These are phyloP conservation scores for Lachnum nothofagi DNA, from an alignment of 2,329 filamentous ascomycete species.

Conservation along the genomic window DNA sequence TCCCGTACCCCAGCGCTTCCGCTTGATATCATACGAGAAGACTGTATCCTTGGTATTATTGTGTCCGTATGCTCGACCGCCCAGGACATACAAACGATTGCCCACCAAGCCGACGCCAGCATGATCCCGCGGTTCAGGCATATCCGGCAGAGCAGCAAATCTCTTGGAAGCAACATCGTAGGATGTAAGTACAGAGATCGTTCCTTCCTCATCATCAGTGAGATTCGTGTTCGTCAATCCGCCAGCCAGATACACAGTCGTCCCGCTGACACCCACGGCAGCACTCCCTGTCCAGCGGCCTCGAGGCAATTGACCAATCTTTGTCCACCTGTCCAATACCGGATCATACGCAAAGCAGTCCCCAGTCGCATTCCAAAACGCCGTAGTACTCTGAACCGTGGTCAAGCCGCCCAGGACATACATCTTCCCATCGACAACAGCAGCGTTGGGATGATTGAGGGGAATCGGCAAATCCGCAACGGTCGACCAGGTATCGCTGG, in stretches of 20 bases:
- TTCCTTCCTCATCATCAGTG: slow-evolving; percentile 19
- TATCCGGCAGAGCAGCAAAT: slow-evolving; percentile 30
- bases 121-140: slow-evolving; percentile 37
- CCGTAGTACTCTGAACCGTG: no score
- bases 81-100: slow-evolving; percentile 33
- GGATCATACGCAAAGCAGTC: slow-evolving; percentile 14
- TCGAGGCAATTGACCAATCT: slow-evolving; percentile 27
- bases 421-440: slow-evolving; percentile 4
- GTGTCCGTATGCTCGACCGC: slow-evolving; percentile 23
- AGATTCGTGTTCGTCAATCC: slow-evolving; percentile 31
- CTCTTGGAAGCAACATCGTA: slow-evolving; percentile 29
- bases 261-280: slow-evolving; percentile 30
- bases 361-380: slow-evolving; percentile 10
- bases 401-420: no score
- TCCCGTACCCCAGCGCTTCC: slow-evolving; percentile 26
- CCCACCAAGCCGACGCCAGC: slow-evolving; percentile 31
- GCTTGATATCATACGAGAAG: slow-evolving; percentile 33
- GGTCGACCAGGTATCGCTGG: background rate
- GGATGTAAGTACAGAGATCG: slow-evolving; percentile 27
- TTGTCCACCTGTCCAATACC: slow-evolving; percentile 7
- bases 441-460: slow-evolving; percentile 7
- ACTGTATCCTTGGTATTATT: slow-evolving; percentile 34
- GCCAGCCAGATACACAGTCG: slow-evolving; percentile 36
- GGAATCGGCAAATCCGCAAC: slow-evolving; percentile 1
- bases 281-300: slow-evolving; percentile 33